A percentile compares a stretch with the other conserved stretches of the same genome.
Evolutionary conservation across 139 green algal species (phyloP).

Genomic region (Trebouxia sp.): DNA sequence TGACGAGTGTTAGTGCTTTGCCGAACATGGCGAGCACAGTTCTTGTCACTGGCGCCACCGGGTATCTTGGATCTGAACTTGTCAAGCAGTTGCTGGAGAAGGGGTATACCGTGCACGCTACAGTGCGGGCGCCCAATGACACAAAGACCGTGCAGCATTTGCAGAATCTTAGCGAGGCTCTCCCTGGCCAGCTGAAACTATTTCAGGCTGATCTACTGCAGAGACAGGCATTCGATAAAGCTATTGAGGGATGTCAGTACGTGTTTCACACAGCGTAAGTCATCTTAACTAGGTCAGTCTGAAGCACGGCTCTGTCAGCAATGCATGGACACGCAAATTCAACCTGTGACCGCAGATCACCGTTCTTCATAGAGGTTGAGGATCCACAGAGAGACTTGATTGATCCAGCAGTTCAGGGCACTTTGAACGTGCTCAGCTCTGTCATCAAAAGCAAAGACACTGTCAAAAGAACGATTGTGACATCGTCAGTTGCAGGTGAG

Average conservation of each 20-base stretch:
- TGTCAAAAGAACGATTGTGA: conserved; percentile 51
- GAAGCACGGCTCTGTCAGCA: neutral
- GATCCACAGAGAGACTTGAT: conserved; percentile 47
- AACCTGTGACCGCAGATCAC: conserved; percentile 41
- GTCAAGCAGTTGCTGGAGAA: conserved; percentile 53
- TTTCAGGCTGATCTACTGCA: conserved; percentile 54
- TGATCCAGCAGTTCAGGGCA: conserved; percentile 68
- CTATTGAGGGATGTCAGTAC: conserved; percentile 38
- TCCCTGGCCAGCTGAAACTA: conserved; percentile 51
- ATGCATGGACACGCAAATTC: neutral
- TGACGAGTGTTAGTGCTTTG: no score
- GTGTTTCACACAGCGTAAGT: conserved; percentile 41
- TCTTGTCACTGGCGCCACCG: conserved; percentile 50
- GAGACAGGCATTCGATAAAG: conserved; percentile 44
- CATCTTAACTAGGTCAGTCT: neutral
- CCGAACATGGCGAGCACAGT: conserved; percentile 29
- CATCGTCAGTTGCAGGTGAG: conserved; percentile 64
- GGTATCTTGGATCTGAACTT: conserved; percentile 52
- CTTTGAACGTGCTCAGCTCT: conserved; percentile 56
- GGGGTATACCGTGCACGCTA: conserved; percentile 55
- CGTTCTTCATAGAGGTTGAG: conserved; percentile 65
- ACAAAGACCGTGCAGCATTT: neutral
- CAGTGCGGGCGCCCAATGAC: conserved; percentile 40
- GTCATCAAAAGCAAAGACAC: neutral
- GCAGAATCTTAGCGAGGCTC: conserved; percentile 37